Evolutionary conservation across 2,329 filamentous ascomycete species (phyloP).

Genomic region (Aureobasidium namibiae): DNA sequence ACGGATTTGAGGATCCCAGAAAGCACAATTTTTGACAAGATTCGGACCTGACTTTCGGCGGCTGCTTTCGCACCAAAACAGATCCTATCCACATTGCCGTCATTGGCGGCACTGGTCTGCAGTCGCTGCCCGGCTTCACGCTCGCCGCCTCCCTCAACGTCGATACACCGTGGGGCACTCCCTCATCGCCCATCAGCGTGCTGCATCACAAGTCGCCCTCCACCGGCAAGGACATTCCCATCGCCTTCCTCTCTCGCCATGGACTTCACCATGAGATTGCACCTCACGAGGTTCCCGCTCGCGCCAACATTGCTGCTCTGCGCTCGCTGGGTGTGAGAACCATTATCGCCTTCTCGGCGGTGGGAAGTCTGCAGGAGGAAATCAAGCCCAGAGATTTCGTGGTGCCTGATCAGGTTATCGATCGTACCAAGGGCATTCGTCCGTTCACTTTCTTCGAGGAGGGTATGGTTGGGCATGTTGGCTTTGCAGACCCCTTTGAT

Average conservation of each 20-base stretch:
- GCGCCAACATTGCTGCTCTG: constrained; percentile 97
- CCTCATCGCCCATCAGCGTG: constrained; percentile 72
- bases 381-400: constrained; percentile 97
- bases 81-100: constrained; percentile 44
- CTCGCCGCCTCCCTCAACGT: constrained; percentile 72
- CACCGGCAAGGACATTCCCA: constrained; percentile 48
- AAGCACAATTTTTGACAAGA: background rate
- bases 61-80: constrained; percentile 18
- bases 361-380: constrained; percentile 83
- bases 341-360: constrained; percentile 90
- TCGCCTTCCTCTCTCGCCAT: constrained; percentile 93
- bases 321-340: constrained; percentile 80
- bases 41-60: constrained; percentile 8
- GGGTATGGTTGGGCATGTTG: constrained; percentile 86
- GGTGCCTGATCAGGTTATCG: constrained; percentile 91
- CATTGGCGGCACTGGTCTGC: constrained; percentile 73
- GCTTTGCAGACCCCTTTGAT: constrained; percentile 95
- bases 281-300: constrained; percentile 88
- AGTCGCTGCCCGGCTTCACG: constrained; percentile 76
- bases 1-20: background rate
- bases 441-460: constrained; percentile 94
- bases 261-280: constrained; percentile 81
- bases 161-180: constrained; percentile 79
- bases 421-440: constrained; percentile 89
- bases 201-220: constrained; percentile 75